phyloP scores from a whole-genome alignment of 1,284 basidiomycete genomes.

The Anthracocystis setariae region DNA sequence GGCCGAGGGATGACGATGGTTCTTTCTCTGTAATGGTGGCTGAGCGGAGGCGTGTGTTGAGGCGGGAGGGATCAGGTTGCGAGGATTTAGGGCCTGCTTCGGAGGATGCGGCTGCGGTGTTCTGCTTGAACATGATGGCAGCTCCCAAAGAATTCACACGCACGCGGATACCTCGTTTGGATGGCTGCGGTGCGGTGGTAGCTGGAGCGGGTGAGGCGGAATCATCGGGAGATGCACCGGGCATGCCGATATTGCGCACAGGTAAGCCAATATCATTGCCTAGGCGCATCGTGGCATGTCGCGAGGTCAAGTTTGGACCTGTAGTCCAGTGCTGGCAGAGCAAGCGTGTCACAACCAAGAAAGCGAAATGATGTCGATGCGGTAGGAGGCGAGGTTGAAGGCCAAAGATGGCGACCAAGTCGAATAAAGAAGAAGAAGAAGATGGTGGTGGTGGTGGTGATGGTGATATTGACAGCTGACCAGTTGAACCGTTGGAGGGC shows the following conservation, averaged over 20 bases:
- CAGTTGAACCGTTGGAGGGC: too few relatives aligned
- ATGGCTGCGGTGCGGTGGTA: constrained; percentile 5
- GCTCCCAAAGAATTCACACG: constrained; percentile 37
- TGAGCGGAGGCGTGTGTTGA: constrained; percentile 23
- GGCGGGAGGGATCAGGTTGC: background rate
- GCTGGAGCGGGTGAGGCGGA: constrained; percentile 1
- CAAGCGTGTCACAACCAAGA: too few relatives aligned
- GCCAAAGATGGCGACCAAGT: too few relatives aligned
- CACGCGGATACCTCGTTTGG: constrained; percentile 26
- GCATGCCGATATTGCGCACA: constrained; percentile 9
- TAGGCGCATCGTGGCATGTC: background rate
- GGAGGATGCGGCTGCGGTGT: constrained; percentile 6
- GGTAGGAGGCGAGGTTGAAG: too few relatives aligned
- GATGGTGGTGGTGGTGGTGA: too few relatives aligned
- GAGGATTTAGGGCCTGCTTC: background rate
- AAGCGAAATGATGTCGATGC: too few relatives aligned
- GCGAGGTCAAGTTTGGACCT: too few relatives aligned
- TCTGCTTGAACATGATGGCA: constrained; percentile 28
- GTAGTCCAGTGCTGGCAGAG: too few relatives aligned
- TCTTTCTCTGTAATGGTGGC: constrained; percentile 10
- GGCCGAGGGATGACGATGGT: background rate
- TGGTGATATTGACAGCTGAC: too few relatives aligned
- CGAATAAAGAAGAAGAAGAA: too few relatives aligned
- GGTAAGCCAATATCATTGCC: constrained; percentile 10
- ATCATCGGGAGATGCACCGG: constrained; percentile 4